Evolutionary conservation across 345 rosid species (phyloP).

Genomic region (Citrus sp.): DNA sequence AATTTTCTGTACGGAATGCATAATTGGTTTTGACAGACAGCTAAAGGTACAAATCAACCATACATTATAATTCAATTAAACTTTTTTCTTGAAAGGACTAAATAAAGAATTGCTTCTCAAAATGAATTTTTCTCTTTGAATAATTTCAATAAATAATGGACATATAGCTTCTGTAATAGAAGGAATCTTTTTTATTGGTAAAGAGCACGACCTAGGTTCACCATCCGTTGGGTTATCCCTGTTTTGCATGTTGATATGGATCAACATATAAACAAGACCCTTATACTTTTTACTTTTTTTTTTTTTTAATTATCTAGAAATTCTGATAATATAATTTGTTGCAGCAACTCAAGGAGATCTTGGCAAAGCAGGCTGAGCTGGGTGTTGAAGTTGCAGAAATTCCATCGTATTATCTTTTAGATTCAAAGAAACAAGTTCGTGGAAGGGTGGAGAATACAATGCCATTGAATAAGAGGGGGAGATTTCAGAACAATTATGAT

Average conservation of each 20-base stretch:
- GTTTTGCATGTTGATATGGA: neutral
- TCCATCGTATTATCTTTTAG: slow-evolving; percentile 63
- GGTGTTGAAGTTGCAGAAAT: slow-evolving; percentile 94
- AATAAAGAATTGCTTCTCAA: no score
- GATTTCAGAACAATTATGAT: slow-evolving; percentile 38
- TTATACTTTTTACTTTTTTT: neutral
- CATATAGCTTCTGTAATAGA: neutral
- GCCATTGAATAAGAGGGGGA: slow-evolving; percentile 30
- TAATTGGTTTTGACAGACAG: no score
- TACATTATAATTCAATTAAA: no score
- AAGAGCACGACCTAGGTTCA: neutral
- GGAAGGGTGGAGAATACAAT: slow-evolving; percentile 27
- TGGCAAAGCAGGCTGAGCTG: slow-evolving; percentile 87
- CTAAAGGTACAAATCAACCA: no score
- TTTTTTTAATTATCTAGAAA: no score
- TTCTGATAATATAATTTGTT: slow-evolving; percentile 8
- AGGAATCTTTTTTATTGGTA: neutral
- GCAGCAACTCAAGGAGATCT: slow-evolving; percentile 87
- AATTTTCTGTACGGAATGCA: neutral
- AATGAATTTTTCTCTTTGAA: no score
- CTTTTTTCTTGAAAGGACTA: no score
- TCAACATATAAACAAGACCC: no score
- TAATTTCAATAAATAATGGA: no score
- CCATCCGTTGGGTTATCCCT: neutral
- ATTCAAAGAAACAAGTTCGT: slow-evolving; percentile 34